Conservation (phyloP, 805 yeast genomes). For the Candida multigemmis region DNA sequence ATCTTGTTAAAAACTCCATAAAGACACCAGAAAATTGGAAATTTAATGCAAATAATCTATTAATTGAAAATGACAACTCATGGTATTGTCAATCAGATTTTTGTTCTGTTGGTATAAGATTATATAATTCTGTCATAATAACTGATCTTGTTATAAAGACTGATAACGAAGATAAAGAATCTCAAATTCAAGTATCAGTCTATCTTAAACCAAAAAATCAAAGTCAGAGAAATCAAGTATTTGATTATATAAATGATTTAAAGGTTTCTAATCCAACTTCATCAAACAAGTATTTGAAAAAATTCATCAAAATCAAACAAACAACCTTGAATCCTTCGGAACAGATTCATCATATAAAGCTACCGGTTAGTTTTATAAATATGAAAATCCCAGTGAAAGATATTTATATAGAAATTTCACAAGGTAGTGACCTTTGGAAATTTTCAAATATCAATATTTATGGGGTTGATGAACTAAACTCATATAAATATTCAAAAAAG, state of each 20-base stretch:
- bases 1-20: slow-evolving; percentile 12
- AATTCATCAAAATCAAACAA: slow-evolving; percentile 22
- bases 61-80: slow-evolving; percentile 20
- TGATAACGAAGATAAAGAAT: slow-evolving; percentile 3
- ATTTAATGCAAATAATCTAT: slow-evolving; percentile 28
- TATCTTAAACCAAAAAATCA: slow-evolving; percentile 19
- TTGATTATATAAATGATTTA: slow-evolving; percentile 9
- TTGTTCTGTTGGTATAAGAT: slow-evolving; percentile 27
- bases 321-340: slow-evolving; percentile 6
- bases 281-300: slow-evolving; percentile 17
- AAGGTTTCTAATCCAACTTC: slow-evolving; percentile 4
- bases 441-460: slow-evolving; percentile 15
- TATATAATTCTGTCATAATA: slow-evolving; percentile 20
- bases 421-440: slow-evolving; percentile 5
- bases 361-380: slow-evolving; percentile 26
- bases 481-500: slow-evolving; percentile 14
- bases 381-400: slow-evolving; percentile 21
- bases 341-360: slow-evolving; percentile 15
- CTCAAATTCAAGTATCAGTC: slow-evolving; percentile 13
- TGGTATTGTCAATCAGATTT: slow-evolving; percentile 23
- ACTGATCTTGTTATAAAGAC: slow-evolving; percentile 23
- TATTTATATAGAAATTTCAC: slow-evolving; percentile 18
- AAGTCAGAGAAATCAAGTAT: slow-evolving; percentile 8
- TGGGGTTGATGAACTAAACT: slow-evolving; percentile 19
- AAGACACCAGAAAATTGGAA: slow-evolving; percentile 15